Evolutionary conservation across 2,329 filamentous ascomycete genomes (phyloP).

Genomic region (Pyrenochaeta sp.): DNA sequence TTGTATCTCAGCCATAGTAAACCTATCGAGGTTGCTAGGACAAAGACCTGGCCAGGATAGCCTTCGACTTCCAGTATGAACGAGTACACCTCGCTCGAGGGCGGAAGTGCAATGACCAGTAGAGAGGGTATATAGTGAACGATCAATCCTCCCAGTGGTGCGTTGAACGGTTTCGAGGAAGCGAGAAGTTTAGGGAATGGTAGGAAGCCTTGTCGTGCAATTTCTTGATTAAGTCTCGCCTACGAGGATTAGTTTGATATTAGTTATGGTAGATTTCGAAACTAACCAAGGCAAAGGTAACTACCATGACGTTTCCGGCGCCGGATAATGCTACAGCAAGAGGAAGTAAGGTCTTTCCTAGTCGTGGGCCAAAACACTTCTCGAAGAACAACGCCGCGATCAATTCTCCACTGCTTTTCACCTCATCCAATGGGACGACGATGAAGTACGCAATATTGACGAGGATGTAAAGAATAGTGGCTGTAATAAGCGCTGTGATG

Average conservation of each 20-base stretch:
- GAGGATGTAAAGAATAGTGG: conserved; percentile 70
- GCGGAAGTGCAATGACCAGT: conserved; percentile 70
- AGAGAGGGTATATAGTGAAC: conserved; percentile 74
- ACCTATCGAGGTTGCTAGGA: conserved; percentile 64
- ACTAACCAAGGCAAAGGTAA: conserved; percentile 71
- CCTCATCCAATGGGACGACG: conserved; percentile 71
- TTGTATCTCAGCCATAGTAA: conserved; percentile 67
- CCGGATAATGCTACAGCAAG: conserved; percentile 72
- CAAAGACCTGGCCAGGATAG: conserved; percentile 69
- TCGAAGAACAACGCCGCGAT: conserved; percentile 74
- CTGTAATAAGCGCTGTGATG: conserved; percentile 65
- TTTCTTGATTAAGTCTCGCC: conserved; percentile 75
- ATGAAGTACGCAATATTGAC: conserved; percentile 70
- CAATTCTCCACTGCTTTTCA: conserved; percentile 70
- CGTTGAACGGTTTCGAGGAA: conserved; percentile 70
- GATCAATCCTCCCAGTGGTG: conserved; percentile 71
- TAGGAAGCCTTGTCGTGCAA: conserved; percentile 74
- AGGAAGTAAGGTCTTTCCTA: conserved; percentile 67
- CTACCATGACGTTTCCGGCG: conserved; percentile 75
- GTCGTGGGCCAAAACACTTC: conserved; percentile 64
- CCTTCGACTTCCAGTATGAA: conserved; percentile 77
- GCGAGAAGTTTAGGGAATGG: conserved; percentile 68
- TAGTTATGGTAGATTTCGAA: not conserved
- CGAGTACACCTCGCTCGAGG: conserved; percentile 71
- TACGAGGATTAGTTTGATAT: conserved; percentile 42